phyloP scores from a whole-genome alignment of 371 early-diverging fungal species.

The Apophysomyces trapeziformis region DNA sequence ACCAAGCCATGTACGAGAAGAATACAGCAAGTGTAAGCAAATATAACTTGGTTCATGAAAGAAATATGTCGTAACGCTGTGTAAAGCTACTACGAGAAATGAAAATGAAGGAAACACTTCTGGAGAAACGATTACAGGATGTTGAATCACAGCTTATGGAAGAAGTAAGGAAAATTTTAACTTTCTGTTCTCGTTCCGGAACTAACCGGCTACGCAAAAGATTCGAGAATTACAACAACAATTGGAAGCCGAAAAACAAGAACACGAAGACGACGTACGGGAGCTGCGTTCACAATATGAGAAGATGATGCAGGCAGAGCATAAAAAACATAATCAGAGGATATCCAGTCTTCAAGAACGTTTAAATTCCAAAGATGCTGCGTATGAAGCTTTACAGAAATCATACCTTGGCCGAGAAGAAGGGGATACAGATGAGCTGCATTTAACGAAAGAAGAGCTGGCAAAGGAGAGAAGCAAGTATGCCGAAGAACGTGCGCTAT shows the following conservation, averaged over 20 bases:
- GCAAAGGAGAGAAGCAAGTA: slow-evolving; percentile 16
- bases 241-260: slow-evolving; percentile 24
- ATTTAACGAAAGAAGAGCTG: slow-evolving; percentile 18
- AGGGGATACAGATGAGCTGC: slow-evolving; percentile 19
- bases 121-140: slow-evolving; percentile 35
- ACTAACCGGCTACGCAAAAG: slow-evolving; percentile 8
- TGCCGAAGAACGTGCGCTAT: slow-evolving; percentile 10
- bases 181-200: not conserved
- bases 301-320: slow-evolving; percentile 26
- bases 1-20: slow-evolving; percentile 31
- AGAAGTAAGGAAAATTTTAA: slow-evolving; percentile 22
- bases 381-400: slow-evolving; percentile 23
- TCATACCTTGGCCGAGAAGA: not conserved
- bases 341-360: slow-evolving; percentile 33
- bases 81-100: slow-evolving; percentile 36
- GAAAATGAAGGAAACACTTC: slow-evolving; percentile 30
- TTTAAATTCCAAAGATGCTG: slow-evolving; percentile 33
- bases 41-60: not conserved
- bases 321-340: slow-evolving; percentile 35
- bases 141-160: slow-evolving; percentile 24
- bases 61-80: not conserved
- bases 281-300: slow-evolving; percentile 29
- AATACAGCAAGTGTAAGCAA: slow-evolving; percentile 35
- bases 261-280: slow-evolving; percentile 24
- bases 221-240: slow-evolving; percentile 24